Evolutionary conservation across 345 rosid genomes (phyloP).

Genomic region (Stellera chamaejasme): DNA sequence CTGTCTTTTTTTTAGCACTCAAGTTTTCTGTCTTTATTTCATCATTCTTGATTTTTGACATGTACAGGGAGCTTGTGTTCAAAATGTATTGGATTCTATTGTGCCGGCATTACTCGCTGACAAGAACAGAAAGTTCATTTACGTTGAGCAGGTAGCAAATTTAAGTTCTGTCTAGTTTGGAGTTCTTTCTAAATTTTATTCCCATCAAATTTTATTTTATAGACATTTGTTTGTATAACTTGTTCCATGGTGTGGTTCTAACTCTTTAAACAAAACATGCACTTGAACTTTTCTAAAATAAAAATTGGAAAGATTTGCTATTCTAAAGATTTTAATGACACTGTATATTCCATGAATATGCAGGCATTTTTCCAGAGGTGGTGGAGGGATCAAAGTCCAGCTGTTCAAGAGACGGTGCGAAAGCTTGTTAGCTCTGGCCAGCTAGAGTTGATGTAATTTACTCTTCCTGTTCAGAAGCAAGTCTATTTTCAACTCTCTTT

Average conservation of each 20-base stretch:
- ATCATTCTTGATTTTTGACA: conserved; percentile 2
- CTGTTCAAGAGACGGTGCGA: conserved; percentile 25
- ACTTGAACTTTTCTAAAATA: not conserved
- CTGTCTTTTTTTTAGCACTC: not conserved
- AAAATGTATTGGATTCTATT: conserved; percentile 40
- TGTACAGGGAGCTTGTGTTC: conserved; percentile 47
- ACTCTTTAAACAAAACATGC: too few species aligned
- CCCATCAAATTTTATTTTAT: too few species aligned
- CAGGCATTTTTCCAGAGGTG: conserved; percentile 59
- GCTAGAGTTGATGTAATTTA: conserved; percentile 40
- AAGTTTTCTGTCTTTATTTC: not conserved
- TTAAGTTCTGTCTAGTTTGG: not conserved
- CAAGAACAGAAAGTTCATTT: conserved; percentile 47
- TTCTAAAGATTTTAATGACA: not conserved
- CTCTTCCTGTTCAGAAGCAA: not conserved
- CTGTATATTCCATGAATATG: not conserved
- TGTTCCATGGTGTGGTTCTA: too few species aligned
- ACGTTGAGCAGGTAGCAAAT: conserved; percentile 37
- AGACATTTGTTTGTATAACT: too few species aligned
- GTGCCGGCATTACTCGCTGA: conserved; percentile 43
- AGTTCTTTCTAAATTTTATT: not conserved
- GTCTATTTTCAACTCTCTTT: not conserved
- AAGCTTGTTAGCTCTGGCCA: conserved; percentile 35
- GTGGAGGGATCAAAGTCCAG: conserved; percentile 46
- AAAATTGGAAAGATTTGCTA: not conserved